A percentile compares a stretch with the other conserved stretches of the same genome.
Evolutionary conservation across 1,284 basidiomycete species (phyloP).

Genomic region (Stygiomarasmius scandens): DNA sequence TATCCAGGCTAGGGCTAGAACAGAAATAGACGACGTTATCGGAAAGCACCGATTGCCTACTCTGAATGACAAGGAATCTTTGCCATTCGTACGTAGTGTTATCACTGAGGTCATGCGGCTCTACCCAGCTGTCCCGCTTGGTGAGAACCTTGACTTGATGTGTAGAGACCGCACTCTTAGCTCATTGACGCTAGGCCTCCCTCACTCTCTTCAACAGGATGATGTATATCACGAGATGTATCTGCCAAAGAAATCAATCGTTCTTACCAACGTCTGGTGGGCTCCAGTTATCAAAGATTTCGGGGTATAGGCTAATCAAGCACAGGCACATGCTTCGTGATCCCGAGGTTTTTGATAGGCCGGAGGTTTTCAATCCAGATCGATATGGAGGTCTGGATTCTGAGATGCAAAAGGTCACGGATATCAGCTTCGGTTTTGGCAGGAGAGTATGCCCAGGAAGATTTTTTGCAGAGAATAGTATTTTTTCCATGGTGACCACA

Average conservation of each 20-base stretch:
- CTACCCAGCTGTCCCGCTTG: constrained; percentile 1
- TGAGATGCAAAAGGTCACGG: neutral
- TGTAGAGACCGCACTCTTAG: neutral
- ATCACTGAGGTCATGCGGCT: constrained; percentile 1
- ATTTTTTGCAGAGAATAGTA: constrained; percentile 7
- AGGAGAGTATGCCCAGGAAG: constrained; percentile 11
- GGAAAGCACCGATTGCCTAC: neutral
- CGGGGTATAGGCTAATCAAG: neutral
- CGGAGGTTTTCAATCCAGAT: neutral
- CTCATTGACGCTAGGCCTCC: constrained; percentile 7
- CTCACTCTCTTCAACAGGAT: neutral
- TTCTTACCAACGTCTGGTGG: constrained; percentile 17
- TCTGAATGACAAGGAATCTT: neutral
- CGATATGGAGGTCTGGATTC: neutral
- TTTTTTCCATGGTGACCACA: neutral
- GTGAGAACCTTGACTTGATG: neutral
- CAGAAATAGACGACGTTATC: neutral
- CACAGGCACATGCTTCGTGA: neutral
- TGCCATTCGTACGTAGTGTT: neutral
- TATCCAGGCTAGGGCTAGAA: neutral
- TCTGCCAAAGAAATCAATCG: constrained; percentile 12
- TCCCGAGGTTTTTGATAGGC: neutral
- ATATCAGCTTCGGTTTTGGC: neutral
- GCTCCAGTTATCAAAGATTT: neutral
- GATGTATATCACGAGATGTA: constrained; percentile 2